phyloP scores from a whole-genome alignment of 768 basidiomycete species.

The Lactarius akahatsu region DNA sequence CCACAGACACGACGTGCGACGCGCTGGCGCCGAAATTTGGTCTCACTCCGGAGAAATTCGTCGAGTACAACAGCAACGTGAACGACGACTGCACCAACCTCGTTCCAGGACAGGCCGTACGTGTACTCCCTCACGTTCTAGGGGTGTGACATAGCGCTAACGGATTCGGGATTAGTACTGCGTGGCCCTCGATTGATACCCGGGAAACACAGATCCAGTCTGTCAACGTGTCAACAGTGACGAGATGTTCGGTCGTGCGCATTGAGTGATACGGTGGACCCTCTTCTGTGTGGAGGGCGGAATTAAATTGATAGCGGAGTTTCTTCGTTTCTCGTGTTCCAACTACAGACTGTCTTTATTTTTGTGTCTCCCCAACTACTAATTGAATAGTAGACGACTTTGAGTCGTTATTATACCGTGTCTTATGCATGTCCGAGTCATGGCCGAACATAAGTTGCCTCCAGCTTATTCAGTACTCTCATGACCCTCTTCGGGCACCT shows the following conservation, averaged over 20 bases:
- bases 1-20: slow-evolving; percentile 9
- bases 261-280: neutral
- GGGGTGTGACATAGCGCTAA: neutral
- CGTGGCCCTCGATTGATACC: slow-evolving; percentile 9
- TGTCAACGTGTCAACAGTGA: slow-evolving; percentile 5
- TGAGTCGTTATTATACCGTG: neutral
- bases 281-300: neutral
- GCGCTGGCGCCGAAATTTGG: neutral
- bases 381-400: no score
- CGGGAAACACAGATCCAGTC: neutral
- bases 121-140: neutral
- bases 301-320: neutral
- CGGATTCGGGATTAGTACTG: slow-evolving; percentile 14
- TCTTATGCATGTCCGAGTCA: neutral
- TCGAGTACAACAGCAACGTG: slow-evolving; percentile 16
- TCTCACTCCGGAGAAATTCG: neutral
- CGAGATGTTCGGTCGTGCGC: neutral
- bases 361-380: no score
- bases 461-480: neutral
- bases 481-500: neutral
- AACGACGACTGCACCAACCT: slow-evolving; percentile 15
- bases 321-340: neutral
- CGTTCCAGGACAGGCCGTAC: neutral
- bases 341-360: neutral
- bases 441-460: neutral